phyloP scores from a whole-genome alignment of 2,329 filamentous ascomycete species.

The Sporothrix dimorphospora region DNA sequence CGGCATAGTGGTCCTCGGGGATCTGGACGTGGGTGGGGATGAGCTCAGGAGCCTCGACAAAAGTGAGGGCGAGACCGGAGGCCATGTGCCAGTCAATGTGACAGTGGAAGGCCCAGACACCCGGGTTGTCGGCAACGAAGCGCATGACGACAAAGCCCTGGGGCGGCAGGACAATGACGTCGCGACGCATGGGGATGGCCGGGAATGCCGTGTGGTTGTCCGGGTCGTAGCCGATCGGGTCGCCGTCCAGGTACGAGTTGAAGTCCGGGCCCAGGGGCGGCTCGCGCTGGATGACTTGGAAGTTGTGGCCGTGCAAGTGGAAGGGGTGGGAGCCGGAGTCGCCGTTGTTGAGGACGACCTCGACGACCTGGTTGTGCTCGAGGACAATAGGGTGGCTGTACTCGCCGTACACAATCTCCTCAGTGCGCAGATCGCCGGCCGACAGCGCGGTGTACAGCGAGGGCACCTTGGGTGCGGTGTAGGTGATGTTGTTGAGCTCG shows the following conservation, averaged over 20 bases:
- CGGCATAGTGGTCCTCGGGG: constrained; percentile 60
- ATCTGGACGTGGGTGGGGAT: constrained; percentile 65
- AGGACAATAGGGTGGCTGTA: constrained; percentile 71
- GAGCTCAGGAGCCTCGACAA: constrained; percentile 64
- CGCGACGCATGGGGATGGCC: constrained; percentile 64
- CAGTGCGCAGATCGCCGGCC: constrained; percentile 55
- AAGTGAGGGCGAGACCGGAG: constrained; percentile 66
- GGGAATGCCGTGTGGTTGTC: constrained; percentile 48
- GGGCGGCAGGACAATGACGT: constrained; percentile 67
- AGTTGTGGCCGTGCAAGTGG: constrained; percentile 76
- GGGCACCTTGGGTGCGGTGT: constrained; percentile 74
- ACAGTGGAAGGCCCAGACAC: constrained; percentile 69
- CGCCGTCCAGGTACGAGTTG: constrained; percentile 49
- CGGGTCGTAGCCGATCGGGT: constrained; percentile 36
- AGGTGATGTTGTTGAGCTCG: constrained; percentile 79
- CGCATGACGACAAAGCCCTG: constrained; percentile 69
- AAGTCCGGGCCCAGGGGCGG: constrained; percentile 64
- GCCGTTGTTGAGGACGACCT: constrained; percentile 76
- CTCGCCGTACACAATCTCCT: constrained; percentile 66
- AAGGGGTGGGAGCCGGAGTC: constrained; percentile 74
- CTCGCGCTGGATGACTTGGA: constrained; percentile 62
- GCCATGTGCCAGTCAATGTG: constrained; percentile 79
- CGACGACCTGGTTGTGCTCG: constrained; percentile 67
- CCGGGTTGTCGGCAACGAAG: constrained; percentile 70
- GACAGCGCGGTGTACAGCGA: constrained; percentile 76